These are phyloP conservation scores for Mallotus japonicus DNA, from an alignment of 441 rosid genomes.

Conservation along the genomic window DNA sequence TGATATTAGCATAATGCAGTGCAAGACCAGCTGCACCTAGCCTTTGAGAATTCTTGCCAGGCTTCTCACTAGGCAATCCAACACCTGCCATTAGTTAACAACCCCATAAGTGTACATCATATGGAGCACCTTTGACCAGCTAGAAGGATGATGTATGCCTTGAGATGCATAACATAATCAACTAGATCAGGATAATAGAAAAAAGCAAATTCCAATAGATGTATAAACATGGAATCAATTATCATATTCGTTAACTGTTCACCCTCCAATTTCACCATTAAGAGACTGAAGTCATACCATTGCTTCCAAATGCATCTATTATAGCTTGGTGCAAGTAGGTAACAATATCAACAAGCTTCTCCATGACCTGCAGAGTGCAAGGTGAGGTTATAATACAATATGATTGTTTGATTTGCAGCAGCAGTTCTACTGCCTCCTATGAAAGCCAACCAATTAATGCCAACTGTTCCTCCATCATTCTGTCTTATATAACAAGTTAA, in stretches of 20 bases:
- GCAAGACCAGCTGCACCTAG: constrained; percentile 90
- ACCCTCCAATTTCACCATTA: background rate
- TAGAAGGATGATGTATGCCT: background rate
- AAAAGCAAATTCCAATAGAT: too few species aligned
- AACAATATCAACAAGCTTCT: constrained; percentile 79
- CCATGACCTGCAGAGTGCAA: constrained; percentile 57
- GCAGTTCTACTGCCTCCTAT: background rate
- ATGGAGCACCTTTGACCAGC: constrained; percentile 9
- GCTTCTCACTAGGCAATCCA: constrained; percentile 31
- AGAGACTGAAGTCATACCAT: constrained; percentile 35
- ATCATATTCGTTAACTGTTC: background rate
- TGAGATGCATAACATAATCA: too few species aligned
- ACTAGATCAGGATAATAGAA: too few species aligned
- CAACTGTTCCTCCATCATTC: background rate
- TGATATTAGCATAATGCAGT: constrained; percentile 85
- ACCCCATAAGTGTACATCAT: constrained; percentile 13
- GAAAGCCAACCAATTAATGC: background rate
- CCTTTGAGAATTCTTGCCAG: constrained; percentile 36
- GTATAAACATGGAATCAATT: background rate
- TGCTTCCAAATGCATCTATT: constrained; percentile 70
- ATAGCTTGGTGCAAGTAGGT: constrained; percentile 70
- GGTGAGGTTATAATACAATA: constrained; percentile 15
- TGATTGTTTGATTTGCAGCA: background rate
- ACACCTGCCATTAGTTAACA: constrained; percentile 34
- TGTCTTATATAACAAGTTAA: background rate